Conservation (phyloP, 2,329 filamentous ascomycete species). For the Hortaea sp. region DNA sequence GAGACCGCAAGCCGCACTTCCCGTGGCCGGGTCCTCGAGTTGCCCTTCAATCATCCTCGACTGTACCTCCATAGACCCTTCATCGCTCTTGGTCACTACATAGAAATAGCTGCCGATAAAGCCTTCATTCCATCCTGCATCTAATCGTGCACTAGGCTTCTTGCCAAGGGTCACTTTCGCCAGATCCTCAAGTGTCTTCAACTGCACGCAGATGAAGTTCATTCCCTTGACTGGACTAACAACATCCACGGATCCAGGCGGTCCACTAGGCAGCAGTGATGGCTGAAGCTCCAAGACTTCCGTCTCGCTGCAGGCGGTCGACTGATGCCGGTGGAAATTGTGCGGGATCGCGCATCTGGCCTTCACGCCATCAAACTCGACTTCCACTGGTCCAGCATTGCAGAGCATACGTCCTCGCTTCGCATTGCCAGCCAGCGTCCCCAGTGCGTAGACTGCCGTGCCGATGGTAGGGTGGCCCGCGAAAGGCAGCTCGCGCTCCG, state of each 20-base stretch:
- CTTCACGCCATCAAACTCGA: slow-evolving; percentile 31
- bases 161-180: slow-evolving; percentile 30
- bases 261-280: slow-evolving; percentile 12
- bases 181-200: slow-evolving; percentile 52
- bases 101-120: slow-evolving; percentile 53
- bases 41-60: slow-evolving; percentile 50
- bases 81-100: slow-evolving; percentile 25
- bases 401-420: slow-evolving; percentile 29
- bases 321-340: slow-evolving; percentile 51
- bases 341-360: slow-evolving; percentile 58
- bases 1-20: slow-evolving; percentile 40
- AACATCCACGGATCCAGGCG: slow-evolving; percentile 16
- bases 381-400: slow-evolving; percentile 35
- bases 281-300: slow-evolving; percentile 29
- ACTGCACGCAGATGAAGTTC: slow-evolving; percentile 57
- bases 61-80: slow-evolving; percentile 30
- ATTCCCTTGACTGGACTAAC: slow-evolving; percentile 59
- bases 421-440: slow-evolving; percentile 17
- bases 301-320: slow-evolving; percentile 19
- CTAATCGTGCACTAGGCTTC: slow-evolving; percentile 28
- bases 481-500: slow-evolving; percentile 43
- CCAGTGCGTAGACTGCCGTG: slow-evolving; percentile 39
- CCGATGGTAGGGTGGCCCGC: slow-evolving; percentile 50
- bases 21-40: slow-evolving; percentile 41
- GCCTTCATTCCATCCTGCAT: slow-evolving; percentile 42